phyloP scores from a whole-genome alignment of 345 rosid genomes.

The Brassica cretica region DNA sequence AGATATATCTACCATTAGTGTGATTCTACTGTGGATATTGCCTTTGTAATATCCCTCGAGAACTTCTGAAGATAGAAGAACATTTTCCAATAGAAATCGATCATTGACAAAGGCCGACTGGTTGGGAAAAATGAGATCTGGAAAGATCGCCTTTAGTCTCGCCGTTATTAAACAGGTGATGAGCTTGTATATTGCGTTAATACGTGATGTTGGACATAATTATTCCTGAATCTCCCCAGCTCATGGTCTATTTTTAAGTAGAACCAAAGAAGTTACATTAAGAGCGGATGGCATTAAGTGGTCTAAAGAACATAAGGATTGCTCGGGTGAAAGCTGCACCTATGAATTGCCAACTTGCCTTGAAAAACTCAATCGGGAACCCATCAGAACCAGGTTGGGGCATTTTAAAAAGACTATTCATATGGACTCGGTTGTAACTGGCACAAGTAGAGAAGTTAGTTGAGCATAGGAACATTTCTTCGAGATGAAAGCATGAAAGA shows the following conservation, averaged over 20 bases:
- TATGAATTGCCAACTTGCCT: not conserved
- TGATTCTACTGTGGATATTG: not conserved
- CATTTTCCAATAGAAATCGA: not conserved
- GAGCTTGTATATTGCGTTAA: not conserved
- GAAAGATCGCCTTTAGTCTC: not conserved
- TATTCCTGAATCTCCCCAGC: not conserved
- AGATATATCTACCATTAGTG: not conserved
- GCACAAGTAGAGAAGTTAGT: not conserved
- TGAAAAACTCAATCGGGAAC: not conserved
- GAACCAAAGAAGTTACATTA: too few species aligned
- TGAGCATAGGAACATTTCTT: not conserved
- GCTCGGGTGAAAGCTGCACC: too few species aligned
- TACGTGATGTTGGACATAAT: not conserved
- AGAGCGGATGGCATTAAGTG: not conserved
- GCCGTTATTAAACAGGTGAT: not conserved
- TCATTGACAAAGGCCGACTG: not conserved
- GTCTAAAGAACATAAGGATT: too few species aligned
- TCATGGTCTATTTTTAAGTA: too few species aligned
- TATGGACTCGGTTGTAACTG: not conserved
- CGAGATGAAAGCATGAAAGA: not conserved
- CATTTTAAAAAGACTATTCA: not conserved
- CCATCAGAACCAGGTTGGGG: not conserved
- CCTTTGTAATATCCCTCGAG: not conserved
- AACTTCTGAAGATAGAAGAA: not conserved
- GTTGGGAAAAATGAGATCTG: not conserved